These are phyloP conservation scores for Alectoria sarmentosa DNA, from an alignment of 495 filamentous ascomycete genomes.

Conservation along the genomic window DNA sequence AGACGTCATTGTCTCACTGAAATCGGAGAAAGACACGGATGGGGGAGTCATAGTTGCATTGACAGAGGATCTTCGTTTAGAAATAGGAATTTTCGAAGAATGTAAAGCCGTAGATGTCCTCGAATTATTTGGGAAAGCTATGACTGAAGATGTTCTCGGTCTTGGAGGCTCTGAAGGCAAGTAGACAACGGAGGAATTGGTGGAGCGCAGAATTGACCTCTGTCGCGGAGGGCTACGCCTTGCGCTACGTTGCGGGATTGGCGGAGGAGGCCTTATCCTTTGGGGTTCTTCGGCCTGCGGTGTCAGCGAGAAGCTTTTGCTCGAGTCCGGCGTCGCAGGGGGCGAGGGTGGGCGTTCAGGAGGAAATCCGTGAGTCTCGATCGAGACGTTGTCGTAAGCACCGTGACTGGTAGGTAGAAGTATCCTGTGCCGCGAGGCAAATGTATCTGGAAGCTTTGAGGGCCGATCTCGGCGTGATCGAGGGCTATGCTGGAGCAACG, in stretches of 20 bases:
- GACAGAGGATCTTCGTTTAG: conserved; percentile 4
- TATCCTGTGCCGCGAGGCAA: not conserved
- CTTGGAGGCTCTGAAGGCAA: not conserved
- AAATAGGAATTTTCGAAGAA: conserved; percentile 10
- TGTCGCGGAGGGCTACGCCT: not conserved
- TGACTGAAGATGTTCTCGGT: not conserved
- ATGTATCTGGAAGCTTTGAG: not conserved
- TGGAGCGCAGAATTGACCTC: not conserved
- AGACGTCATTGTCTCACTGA: not conserved
- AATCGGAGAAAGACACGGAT: not conserved
- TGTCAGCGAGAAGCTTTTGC: conserved; percentile 6
- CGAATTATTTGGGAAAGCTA: not conserved
- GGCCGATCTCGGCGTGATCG: not conserved
- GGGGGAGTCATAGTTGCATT: conserved; percentile 4
- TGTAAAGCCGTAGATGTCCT: not conserved
- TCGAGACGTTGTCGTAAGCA: not conserved
- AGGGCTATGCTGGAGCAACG: not conserved
- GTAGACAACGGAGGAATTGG: not conserved
- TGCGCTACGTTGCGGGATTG: conserved; percentile 7
- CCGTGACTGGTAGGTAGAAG: not conserved
- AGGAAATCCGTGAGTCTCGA: conserved; percentile 1
- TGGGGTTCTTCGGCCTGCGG: not conserved
- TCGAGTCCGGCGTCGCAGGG: conserved; percentile 14
- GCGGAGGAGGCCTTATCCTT: not conserved
- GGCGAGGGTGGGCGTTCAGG: conserved; percentile 8